Percentiles rank a stretch among this genome's conserved stretches.
These are phyloP conservation scores for Fusarium sp. DNA, from an alignment of 2,329 filamentous ascomycete species.

Conservation along the genomic window DNA sequence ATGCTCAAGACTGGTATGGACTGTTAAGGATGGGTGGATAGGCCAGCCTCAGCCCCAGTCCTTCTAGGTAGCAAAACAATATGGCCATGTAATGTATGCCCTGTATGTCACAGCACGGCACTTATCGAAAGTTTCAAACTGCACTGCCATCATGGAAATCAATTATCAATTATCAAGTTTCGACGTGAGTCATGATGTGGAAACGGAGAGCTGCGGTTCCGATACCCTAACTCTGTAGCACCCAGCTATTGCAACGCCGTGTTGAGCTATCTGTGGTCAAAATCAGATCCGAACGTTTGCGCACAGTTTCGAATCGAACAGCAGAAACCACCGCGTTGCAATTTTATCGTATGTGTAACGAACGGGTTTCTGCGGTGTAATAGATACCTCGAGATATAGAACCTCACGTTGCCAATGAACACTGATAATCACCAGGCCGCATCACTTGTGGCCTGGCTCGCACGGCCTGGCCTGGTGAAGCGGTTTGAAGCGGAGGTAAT, in stretches of 20 bases:
- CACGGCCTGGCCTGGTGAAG: conserved; percentile 28
- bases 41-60: neutral
- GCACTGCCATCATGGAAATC: conserved; percentile 28
- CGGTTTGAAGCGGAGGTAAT: conserved; percentile 37
- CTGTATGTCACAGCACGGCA: conserved; percentile 16
- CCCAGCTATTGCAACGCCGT: neutral
- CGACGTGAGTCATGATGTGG: conserved; percentile 24
- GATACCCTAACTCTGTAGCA: conserved; percentile 6
- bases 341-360: conserved; percentile 8
- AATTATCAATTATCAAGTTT: conserved; percentile 35
- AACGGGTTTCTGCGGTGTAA: conserved; percentile 21
- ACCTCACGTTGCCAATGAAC: conserved; percentile 23
- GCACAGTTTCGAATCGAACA: conserved; percentile 10
- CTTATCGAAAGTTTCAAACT: conserved; percentile 23
- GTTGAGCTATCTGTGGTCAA: conserved; percentile 2
- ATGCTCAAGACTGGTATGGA: too few relatives aligned
- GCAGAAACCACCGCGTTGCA: conserved; percentile 8
- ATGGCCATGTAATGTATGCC: neutral
- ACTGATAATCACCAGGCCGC: conserved; percentile 26
- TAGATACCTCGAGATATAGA: conserved; percentile 6
- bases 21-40: too few relatives aligned
- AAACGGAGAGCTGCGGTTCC: conserved; percentile 25
- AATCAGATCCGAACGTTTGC: neutral
- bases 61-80: neutral
- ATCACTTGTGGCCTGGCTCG: conserved; percentile 40